phyloP scores from a whole-genome alignment of 306 rosid species.

The Lathyrus oleraceus region DNA sequence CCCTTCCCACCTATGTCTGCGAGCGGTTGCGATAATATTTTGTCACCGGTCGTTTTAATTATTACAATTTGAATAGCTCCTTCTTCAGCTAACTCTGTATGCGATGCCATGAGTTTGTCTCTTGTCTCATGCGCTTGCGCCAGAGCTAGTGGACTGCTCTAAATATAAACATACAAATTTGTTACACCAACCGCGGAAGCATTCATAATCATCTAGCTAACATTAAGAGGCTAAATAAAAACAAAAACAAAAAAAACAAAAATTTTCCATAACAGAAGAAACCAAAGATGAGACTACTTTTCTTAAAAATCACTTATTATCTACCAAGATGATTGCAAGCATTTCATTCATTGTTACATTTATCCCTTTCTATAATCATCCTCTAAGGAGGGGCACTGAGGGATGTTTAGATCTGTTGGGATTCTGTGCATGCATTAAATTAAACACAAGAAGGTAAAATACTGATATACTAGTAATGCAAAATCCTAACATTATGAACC shows the following conservation, averaged over 20 bases:
- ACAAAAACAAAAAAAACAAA: background rate
- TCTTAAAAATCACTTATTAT: slow-evolving; percentile 4
- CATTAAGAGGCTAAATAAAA: slow-evolving; percentile 3
- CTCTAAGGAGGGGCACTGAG: background rate
- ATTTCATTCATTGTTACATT: slow-evolving; percentile 5
- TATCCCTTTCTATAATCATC: background rate
- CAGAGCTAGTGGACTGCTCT: slow-evolving; percentile 90
- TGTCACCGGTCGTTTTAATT: slow-evolving; percentile 90
- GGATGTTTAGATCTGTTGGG: background rate
- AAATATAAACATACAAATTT: slow-evolving; percentile 16
- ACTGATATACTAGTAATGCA: background rate
- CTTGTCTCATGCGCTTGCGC: slow-evolving; percentile 94
- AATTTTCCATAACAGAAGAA: background rate
- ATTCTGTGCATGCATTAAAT: background rate
- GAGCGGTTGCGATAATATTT: slow-evolving; percentile 73
- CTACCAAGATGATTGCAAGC: slow-evolving; percentile 21
- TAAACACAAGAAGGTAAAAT: no score
- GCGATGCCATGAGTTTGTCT: slow-evolving; percentile 73
- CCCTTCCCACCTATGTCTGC: slow-evolving; percentile 97
- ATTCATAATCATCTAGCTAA: slow-evolving; percentile 22
- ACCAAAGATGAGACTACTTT: background rate
- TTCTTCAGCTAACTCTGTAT: slow-evolving; percentile 77
- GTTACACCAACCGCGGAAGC: background rate
- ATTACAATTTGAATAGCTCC: slow-evolving; percentile 84
- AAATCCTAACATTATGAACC: background rate